A percentile compares a stretch with the other conserved stretches of the same genome.
Evolutionary conservation across 2,329 filamentous ascomycete genomes (phyloP).

Genomic region (Xylariaceae sp.): DNA sequence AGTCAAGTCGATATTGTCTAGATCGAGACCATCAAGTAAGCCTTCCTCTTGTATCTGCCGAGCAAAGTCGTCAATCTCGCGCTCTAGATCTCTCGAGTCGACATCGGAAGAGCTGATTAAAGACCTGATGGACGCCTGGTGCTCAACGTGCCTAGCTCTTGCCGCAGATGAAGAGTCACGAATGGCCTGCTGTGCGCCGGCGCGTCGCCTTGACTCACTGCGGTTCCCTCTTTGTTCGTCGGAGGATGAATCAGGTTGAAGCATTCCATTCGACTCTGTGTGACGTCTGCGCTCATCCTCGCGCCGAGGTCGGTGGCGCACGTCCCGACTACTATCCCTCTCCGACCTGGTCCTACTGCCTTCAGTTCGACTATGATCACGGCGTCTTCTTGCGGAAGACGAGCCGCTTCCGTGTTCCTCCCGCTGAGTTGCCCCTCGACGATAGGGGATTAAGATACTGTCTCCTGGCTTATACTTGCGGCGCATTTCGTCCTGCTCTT

Average conservation of each 20-base stretch:
- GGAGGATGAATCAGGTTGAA: conserved; percentile 37
- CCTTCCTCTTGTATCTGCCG: conserved; percentile 87
- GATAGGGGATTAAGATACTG: conserved; percentile 61
- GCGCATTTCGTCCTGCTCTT: conserved; percentile 75
- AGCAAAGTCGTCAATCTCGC: conserved; percentile 86
- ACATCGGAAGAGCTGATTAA: conserved; percentile 78
- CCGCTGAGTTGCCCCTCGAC: conserved; percentile 51
- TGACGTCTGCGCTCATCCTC: conserved; percentile 31
- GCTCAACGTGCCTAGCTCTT: conserved; percentile 66
- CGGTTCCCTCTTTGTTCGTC: conserved; percentile 37
- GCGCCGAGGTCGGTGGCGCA: conserved; percentile 26
- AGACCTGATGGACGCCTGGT: conserved; percentile 84
- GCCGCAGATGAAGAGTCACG: conserved; percentile 36
- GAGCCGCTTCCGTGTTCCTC: conserved; percentile 60
- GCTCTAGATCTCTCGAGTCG: conserved; percentile 75
- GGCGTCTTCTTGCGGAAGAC: conserved; percentile 29
- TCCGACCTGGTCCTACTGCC: conserved; percentile 32
- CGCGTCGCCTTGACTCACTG: conserved; percentile 45
- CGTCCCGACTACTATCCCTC: conserved; percentile 28
- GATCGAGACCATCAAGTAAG: conserved; percentile 79
- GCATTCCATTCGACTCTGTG: conserved; percentile 36
- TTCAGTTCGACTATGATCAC: conserved; percentile 31
- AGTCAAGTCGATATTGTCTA: conserved; percentile 79
- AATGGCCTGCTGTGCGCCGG: conserved; percentile 41
- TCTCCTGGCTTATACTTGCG: conserved; percentile 79